A percentile compares a stretch with the other conserved stretches of the same genome.
These are phyloP conservation scores for Geosmithia putterillii DNA, from an alignment of 2,329 filamentous ascomycete species.

Conservation along the genomic window DNA sequence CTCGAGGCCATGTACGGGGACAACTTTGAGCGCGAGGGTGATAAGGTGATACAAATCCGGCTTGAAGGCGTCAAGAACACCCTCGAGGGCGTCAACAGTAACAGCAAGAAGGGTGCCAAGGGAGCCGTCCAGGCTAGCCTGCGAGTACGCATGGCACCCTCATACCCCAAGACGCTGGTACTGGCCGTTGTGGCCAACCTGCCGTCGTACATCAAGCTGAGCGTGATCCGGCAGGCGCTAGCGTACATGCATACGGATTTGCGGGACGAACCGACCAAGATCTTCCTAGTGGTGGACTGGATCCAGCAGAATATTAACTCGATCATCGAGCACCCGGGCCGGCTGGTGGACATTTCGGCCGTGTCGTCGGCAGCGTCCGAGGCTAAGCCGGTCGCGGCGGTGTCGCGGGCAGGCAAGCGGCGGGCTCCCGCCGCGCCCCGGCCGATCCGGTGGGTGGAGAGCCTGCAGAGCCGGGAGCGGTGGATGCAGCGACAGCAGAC, in stretches of 20 bases:
- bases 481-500: slow-evolving; percentile 60
- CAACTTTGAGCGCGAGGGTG: slow-evolving; percentile 47
- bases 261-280: slow-evolving; percentile 73
- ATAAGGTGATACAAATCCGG: slow-evolving; percentile 57
- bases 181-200: slow-evolving; percentile 59
- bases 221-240: slow-evolving; percentile 68
- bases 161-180: slow-evolving; percentile 62
- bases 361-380: slow-evolving; percentile 58
- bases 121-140: slow-evolving; percentile 30
- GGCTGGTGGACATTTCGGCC: slow-evolving; percentile 70
- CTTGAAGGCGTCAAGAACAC: slow-evolving; percentile 44
- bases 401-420: slow-evolving; percentile 12
- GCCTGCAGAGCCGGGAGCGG: slow-evolving; percentile 46
- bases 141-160: slow-evolving; percentile 58
- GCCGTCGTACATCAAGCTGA: slow-evolving; percentile 87
- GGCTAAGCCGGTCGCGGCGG: slow-evolving; percentile 19
- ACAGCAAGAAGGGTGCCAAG: too few relatives aligned
- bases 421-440: slow-evolving; percentile 34
- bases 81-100: slow-evolving; percentile 14
- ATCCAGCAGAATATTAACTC: slow-evolving; percentile 69
- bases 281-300: slow-evolving; percentile 87
- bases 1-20: slow-evolving; percentile 80
- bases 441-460: slow-evolving; percentile 51
- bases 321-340: slow-evolving; percentile 79
- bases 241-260: slow-evolving; percentile 58